A percentile compares a stretch with the other conserved stretches of the same genome.
Conservation (phyloP, 306 rosid species). For the Lathyrus sativus region DNA sequence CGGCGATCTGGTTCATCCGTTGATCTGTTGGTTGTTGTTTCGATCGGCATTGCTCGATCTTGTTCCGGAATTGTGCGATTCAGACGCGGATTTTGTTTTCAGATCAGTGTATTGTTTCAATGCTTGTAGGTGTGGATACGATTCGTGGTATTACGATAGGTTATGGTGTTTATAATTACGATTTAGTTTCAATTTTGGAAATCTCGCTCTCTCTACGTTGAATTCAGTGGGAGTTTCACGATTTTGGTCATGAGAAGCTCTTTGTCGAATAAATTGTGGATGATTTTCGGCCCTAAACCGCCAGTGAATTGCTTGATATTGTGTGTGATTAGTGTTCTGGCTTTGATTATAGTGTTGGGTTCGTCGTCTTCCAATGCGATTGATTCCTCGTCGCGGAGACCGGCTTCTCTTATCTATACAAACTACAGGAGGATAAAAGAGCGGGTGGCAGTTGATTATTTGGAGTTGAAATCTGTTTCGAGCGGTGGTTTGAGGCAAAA, state of each 20-base stretch:
- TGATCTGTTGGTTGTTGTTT: neutral
- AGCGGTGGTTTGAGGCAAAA: conserved; percentile 57
- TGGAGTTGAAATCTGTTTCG: conserved; percentile 75
- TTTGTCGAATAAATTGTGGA: conserved; percentile 74
- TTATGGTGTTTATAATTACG: conserved; percentile 41
- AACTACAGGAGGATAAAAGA: conserved; percentile 92
- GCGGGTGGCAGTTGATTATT: conserved; percentile 78
- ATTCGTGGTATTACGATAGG: conserved; percentile 54
- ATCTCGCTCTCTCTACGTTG: conserved; percentile 3
- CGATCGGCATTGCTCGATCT: conserved; percentile 40
- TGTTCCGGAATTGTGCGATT: conserved; percentile 23
- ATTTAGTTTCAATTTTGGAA: conserved; percentile 41
- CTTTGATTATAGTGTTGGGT: conserved; percentile 68
- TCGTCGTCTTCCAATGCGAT: conserved; percentile 66
- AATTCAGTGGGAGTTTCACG: conserved; percentile 36
- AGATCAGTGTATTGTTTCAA: conserved; percentile 44
- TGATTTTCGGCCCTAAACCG: conserved; percentile 67
- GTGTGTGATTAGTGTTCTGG: conserved; percentile 66
- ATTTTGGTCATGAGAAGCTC: conserved; percentile 87
- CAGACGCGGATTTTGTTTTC: conserved; percentile 3
- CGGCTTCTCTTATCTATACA: conserved; percentile 60
- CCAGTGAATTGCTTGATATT: conserved; percentile 76
- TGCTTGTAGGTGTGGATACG: conserved; percentile 47
- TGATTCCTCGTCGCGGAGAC: conserved; percentile 47
- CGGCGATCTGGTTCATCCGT: conserved; percentile 46